Conservation (phyloP, 1,284 basidiomycete genomes). For the Thecaphora thlaspeos region DNA sequence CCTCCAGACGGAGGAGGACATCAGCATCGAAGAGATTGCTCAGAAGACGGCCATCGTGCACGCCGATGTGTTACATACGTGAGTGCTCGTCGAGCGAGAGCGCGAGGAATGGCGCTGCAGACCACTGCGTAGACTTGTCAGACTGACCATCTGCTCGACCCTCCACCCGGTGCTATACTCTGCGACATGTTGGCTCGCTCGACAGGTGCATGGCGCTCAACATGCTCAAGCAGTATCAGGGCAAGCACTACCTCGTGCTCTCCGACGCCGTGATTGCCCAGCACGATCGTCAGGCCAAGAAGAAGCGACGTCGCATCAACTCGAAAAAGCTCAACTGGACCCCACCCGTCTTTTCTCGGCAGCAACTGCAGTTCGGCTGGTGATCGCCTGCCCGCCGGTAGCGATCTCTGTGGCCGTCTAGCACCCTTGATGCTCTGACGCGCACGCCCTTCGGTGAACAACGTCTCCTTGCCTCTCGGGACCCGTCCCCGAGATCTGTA, state of each 20-base stretch:
- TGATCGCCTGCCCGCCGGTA: constrained; percentile 3
- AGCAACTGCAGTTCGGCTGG: constrained; percentile 54
- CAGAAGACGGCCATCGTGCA: constrained; percentile 95
- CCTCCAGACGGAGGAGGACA: constrained; percentile 67
- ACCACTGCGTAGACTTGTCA: no score
- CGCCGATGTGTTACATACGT: constrained; percentile 97
- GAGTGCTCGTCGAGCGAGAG: constrained; percentile 60
- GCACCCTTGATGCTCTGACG: no score
- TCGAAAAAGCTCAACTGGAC: constrained; percentile 83
- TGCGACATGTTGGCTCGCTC: neutral
- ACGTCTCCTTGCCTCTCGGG: no score
- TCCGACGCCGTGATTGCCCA: constrained; percentile 88
- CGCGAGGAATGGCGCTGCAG: no score
- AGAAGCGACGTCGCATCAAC: constrained; percentile 76
- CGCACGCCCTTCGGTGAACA: no score
- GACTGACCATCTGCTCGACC: neutral
- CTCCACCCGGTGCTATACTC: no score
- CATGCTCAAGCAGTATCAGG: constrained; percentile 94
- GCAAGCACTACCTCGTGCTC: constrained; percentile 88
- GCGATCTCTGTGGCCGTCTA: neutral
- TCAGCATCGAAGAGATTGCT: constrained; percentile 96
- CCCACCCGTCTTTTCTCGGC: constrained; percentile 63
- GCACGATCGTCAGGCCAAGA: constrained; percentile 78
- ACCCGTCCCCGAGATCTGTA: no score
- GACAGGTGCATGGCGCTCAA: constrained; percentile 85